These are phyloP conservation scores for Bruguiera parviflora DNA, from an alignment of 345 rosid species.

Conservation along the genomic window DNA sequence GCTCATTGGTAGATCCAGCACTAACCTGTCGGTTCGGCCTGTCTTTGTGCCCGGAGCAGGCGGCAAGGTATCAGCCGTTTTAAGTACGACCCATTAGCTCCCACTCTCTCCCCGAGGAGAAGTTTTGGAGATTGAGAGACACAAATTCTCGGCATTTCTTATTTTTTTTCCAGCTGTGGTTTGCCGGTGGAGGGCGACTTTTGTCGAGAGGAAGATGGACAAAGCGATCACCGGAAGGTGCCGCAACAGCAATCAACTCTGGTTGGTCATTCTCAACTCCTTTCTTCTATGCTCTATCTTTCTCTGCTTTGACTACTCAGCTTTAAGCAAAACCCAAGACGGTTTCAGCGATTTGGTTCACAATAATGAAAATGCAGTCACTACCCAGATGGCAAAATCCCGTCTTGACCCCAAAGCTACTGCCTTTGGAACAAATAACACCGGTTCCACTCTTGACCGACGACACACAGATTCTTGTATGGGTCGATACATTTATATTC, in stretches of 20 bases:
- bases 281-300: constrained; percentile 36
- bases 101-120: background rate
- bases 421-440: background rate
- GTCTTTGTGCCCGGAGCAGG: too few species aligned
- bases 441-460: background rate
- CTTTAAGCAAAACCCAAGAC: constrained; percentile 25
- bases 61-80: too few species aligned
- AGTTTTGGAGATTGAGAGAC: background rate
- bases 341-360: constrained; percentile 15
- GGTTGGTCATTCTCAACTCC: constrained; percentile 53
- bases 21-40: too few species aligned
- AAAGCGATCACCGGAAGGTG: constrained; percentile 31
- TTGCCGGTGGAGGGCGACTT: too few species aligned
- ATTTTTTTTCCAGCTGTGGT: background rate
- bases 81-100: too few species aligned
- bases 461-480: constrained; percentile 19
- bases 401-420: constrained; percentile 13
- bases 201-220: constrained; percentile 31
- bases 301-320: constrained; percentile 58
- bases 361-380: constrained; percentile 16
- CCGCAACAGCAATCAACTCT: constrained; percentile 38
- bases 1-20: too few species aligned
- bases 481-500: constrained; percentile 23
- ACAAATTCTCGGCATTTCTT: background rate
- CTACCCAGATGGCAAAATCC: constrained; percentile 23